Percentiles rank a stretch among this genome's conserved stretches.
These are phyloP conservation scores for Boletus sp. DNA, from an alignment of 1,284 basidiomycete species.

Conservation along the genomic window DNA sequence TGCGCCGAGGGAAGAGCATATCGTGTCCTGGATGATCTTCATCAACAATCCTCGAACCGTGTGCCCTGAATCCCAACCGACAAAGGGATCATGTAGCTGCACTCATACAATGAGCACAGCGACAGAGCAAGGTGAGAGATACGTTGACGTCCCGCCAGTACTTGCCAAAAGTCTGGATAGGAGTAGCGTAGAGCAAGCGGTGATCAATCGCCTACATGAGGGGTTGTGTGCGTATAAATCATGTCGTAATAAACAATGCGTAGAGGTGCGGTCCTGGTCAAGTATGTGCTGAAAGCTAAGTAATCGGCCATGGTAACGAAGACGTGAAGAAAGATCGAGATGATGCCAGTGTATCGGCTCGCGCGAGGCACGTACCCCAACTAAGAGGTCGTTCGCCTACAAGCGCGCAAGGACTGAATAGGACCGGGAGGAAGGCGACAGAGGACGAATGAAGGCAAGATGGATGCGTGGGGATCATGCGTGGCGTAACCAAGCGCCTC, in stretches of 20 bases:
- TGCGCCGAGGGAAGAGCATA: slow-evolving; percentile 3
- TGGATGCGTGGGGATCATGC: slow-evolving; percentile 45
- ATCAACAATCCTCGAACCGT: slow-evolving; percentile 16
- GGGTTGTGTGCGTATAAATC: slow-evolving; percentile 34
- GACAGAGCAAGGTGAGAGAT: slow-evolving; percentile 4
- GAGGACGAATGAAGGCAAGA: slow-evolving; percentile 49
- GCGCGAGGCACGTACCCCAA: slow-evolving; percentile 73
- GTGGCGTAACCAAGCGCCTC: slow-evolving; percentile 48
- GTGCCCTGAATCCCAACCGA: slow-evolving; percentile 20
- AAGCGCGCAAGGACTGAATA: slow-evolving; percentile 56
- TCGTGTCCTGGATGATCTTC: slow-evolving; percentile 21
- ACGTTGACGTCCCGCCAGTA: slow-evolving; percentile 27
- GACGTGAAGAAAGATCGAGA: slow-evolving; percentile 18
- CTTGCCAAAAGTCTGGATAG: slow-evolving; percentile 24
- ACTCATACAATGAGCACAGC: slow-evolving; percentile 39
- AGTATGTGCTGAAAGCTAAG: slow-evolving; percentile 25
- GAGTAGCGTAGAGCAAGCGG: slow-evolving; percentile 31
- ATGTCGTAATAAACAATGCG: slow-evolving; percentile 41
- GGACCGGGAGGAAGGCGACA: slow-evolving; percentile 50
- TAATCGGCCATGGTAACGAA: slow-evolving; percentile 23
- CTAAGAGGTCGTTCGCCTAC: slow-evolving; percentile 74
- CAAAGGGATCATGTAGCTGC: slow-evolving; percentile 9
- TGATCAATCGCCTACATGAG: slow-evolving; percentile 41
- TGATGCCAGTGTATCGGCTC: slow-evolving; percentile 72
- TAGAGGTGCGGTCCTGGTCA: slow-evolving; percentile 30